Evolutionary conservation across 148 eudicot species (phyloP).

Genomic region (Chenopodium formosanum): DNA sequence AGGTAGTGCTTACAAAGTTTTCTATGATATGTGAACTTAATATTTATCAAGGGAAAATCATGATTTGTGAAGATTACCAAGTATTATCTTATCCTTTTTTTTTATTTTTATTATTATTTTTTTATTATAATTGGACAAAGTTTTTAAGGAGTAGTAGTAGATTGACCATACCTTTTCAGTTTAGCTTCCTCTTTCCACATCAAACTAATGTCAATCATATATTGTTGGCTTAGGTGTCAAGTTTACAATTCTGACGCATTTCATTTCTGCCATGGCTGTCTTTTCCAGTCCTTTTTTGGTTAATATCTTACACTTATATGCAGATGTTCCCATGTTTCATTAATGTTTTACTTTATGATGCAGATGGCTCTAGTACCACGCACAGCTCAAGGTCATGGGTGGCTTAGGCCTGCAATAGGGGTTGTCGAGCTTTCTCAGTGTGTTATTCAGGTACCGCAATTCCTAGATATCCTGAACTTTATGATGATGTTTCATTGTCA

Average conservation of each 20-base stretch:
- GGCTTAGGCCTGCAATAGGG: slow-evolving; percentile 96
- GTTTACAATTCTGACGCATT: not conserved
- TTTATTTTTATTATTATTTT: too few relatives aligned
- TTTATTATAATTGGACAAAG: not conserved
- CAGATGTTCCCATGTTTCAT: not conserved
- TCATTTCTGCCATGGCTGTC: not conserved
- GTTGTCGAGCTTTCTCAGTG: slow-evolving; percentile 91
- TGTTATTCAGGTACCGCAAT: slow-evolving; percentile 63
- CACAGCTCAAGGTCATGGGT: slow-evolving; percentile 85
- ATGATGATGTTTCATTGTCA: not conserved
- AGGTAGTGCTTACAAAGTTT: not conserved
- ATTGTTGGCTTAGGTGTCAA: not conserved
- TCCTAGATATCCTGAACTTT: not conserved
- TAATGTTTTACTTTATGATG: slow-evolving; percentile 14
- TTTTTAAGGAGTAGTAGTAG: not conserved
- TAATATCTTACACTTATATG: not conserved
- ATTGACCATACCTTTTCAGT: not conserved
- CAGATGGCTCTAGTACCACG: slow-evolving; percentile 95
- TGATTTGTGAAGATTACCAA: too few relatives aligned
- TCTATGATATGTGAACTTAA: not conserved
- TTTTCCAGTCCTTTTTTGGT: not conserved
- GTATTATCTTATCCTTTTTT: too few relatives aligned
- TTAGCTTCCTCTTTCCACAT: not conserved
- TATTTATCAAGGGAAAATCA: not conserved
- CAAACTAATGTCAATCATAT: not conserved